These are phyloP conservation scores for Globisporangium nagaii DNA, from an alignment of 352 stramenopile species.

Conservation along the genomic window DNA sequence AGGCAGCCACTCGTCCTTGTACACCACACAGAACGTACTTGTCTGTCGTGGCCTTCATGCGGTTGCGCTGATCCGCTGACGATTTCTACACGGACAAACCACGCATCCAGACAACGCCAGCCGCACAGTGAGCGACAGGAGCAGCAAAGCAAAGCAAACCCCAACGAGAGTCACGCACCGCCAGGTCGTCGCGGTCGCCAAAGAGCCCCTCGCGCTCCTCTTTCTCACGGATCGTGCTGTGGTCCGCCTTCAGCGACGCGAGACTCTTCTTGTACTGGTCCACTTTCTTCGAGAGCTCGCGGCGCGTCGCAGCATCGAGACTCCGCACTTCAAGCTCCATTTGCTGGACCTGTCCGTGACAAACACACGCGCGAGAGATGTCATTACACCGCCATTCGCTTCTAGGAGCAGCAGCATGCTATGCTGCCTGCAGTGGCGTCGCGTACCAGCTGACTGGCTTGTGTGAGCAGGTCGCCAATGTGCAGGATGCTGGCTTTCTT, in stretches of 20 bases:
- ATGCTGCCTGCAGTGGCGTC: neutral
- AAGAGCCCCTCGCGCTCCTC: conserved; percentile 83
- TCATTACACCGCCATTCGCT: neutral
- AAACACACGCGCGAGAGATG: neutral
- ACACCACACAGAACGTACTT: conserved; percentile 39
- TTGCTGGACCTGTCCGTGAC: conserved; percentile 63
- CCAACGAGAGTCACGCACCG: conserved; percentile 19
- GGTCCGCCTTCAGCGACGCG: conserved; percentile 69
- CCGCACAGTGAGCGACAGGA: neutral
- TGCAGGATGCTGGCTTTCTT: conserved; percentile 83
- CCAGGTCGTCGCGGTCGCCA: conserved; percentile 64
- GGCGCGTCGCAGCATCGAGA: conserved; percentile 67
- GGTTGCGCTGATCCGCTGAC: conserved; percentile 62
- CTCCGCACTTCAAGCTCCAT: conserved; percentile 87
- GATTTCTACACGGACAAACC: conserved; percentile 25
- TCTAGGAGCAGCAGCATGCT: too few species aligned
- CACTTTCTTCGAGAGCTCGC: conserved; percentile 86
- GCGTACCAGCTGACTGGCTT: conserved; percentile 75
- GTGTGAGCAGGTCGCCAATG: conserved; percentile 71
- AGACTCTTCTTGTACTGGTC: conserved; percentile 89
- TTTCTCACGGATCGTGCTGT: conserved; percentile 79
- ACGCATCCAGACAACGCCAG: neutral
- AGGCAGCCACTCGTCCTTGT: neutral
- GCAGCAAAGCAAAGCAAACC: neutral
- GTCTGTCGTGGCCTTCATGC: conserved; percentile 75